phyloP scores from a whole-genome alignment of 2,329 filamentous ascomycete genomes.

The Pseudocercospora macadamiae region DNA sequence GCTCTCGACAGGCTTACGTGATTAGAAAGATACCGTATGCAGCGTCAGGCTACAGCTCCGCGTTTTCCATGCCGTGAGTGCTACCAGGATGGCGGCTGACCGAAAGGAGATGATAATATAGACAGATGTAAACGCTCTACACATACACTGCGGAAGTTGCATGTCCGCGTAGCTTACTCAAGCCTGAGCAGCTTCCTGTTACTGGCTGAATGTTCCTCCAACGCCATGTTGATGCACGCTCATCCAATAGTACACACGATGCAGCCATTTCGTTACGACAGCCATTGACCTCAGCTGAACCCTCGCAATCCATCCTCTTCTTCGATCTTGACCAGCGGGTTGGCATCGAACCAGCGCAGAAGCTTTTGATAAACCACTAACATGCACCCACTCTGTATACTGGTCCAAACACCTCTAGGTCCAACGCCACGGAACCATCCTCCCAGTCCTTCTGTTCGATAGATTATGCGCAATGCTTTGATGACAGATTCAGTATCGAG shows the following conservation, averaged over 20 bases:
- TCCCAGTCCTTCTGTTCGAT: slow-evolving; percentile 80
- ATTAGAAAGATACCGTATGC: too few relatives aligned
- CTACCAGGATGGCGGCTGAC: not conserved
- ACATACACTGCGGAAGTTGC: slow-evolving; percentile 5
- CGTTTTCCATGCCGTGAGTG: not conserved
- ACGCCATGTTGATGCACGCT: slow-evolving; percentile 4
- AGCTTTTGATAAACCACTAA: slow-evolving; percentile 91
- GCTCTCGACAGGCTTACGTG: too few relatives aligned
- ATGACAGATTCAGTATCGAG: slow-evolving; percentile 89
- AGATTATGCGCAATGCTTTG: slow-evolving; percentile 82
- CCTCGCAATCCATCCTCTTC: slow-evolving; percentile 29
- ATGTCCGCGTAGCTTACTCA: not conserved
- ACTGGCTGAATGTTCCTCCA: not conserved
- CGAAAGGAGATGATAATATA: not conserved
- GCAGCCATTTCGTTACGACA: not conserved
- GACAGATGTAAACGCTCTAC: slow-evolving; percentile 7
- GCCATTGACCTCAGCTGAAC: slow-evolving; percentile 11
- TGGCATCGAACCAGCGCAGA: slow-evolving; percentile 72
- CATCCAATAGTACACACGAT: slow-evolving; percentile 7
- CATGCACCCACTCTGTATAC: slow-evolving; percentile 96
- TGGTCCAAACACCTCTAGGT: slow-evolving; percentile 92
- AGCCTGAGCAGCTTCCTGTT: not conserved
- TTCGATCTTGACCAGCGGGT: slow-evolving; percentile 43
- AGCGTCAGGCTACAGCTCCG: too few relatives aligned
- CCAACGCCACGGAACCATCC: slow-evolving; percentile 96